Evolutionary conservation across 2,329 filamentous ascomycete genomes (phyloP).

Genomic region (Neopestalotiopsis sp.): DNA sequence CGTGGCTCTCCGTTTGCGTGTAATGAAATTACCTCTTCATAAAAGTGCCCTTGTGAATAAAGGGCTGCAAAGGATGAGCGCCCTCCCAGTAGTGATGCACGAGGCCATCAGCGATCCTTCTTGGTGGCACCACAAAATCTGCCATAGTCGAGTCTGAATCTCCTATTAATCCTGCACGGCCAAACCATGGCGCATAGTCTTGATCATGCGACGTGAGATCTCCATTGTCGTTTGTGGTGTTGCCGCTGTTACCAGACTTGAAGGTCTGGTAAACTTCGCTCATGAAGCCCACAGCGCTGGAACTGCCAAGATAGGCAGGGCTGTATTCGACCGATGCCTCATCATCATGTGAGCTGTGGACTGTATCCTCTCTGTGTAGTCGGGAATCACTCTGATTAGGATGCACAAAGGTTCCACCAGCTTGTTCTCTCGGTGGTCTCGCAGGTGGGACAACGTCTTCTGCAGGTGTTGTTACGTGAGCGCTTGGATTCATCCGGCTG

Average conservation of each 20-base stretch:
- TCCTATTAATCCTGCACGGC: background rate
- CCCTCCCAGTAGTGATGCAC: background rate
- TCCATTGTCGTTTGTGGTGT: background rate
- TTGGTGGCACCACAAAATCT: background rate
- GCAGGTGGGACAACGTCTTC: background rate
- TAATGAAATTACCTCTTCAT: background rate
- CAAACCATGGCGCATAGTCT: background rate
- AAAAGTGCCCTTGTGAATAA: background rate
- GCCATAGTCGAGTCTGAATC: background rate
- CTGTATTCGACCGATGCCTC: background rate
- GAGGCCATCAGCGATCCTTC: background rate
- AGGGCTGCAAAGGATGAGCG: background rate
- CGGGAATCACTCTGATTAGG: background rate
- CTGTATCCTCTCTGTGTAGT: background rate
- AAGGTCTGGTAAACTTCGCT: background rate
- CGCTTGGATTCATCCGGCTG: background rate
- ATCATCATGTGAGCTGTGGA: background rate
- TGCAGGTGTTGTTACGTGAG: background rate
- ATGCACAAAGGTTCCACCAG: background rate
- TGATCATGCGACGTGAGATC: background rate
- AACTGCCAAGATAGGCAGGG: background rate
- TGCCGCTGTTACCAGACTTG: background rate
- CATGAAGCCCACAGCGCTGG: background rate
- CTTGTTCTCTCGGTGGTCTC: background rate
- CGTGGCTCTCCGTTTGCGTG: accelerated